Evolutionary conservation across 257 asterid species (phyloP).

Genomic region (Avicennia marina): DNA sequence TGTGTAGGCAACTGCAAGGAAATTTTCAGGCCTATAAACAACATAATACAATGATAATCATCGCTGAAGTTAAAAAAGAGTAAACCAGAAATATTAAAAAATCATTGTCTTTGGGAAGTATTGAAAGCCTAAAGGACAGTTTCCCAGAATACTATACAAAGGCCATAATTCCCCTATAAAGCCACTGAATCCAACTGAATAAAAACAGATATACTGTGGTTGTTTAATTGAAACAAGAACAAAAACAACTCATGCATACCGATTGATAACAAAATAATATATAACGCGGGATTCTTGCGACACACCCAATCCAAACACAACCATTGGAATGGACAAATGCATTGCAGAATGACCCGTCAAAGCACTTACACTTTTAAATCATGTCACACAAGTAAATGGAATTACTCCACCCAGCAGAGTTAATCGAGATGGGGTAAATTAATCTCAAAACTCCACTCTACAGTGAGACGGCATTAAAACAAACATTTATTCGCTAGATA

Average conservation of each 20-base stretch:
- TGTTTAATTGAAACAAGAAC: too few relatives aligned
- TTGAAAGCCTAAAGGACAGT: too few relatives aligned
- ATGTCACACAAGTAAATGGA: neutral
- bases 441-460: neutral
- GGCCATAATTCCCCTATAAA: too few relatives aligned
- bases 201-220: too few relatives aligned
- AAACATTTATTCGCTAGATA: conserved; percentile 2
- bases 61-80: too few relatives aligned
- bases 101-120: too few relatives aligned
- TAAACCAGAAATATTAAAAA: too few relatives aligned
- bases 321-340: conserved; percentile 1
- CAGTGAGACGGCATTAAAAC: conserved; percentile 10
- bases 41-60: too few relatives aligned
- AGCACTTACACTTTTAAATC: neutral
- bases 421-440: neutral
- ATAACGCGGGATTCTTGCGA: neutral
- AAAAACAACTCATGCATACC: too few relatives aligned
- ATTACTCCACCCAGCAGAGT: neutral
- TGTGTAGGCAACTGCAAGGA: conserved; percentile 22
- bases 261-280: too few relatives aligned
- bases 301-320: neutral
- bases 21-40: neutral
- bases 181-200: too few relatives aligned
- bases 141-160: too few relatives aligned
- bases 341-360: neutral